These are phyloP conservation scores for Dispira simplex DNA, from an alignment of 192 early-diverging fungal species.

Conservation along the genomic window DNA sequence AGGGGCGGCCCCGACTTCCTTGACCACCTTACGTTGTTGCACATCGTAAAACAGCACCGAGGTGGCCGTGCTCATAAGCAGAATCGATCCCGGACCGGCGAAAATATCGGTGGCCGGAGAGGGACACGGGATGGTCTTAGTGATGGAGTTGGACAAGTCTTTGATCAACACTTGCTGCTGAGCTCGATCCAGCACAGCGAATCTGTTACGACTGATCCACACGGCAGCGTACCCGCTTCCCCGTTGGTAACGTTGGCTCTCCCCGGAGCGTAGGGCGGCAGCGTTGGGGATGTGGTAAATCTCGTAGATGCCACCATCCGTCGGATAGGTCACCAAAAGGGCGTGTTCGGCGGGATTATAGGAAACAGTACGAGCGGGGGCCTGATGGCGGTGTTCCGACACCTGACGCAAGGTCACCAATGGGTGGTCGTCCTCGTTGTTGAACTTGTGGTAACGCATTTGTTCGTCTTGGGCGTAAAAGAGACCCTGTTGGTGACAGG, in stretches of 20 bases:
- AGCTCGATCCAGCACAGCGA: slow-evolving; percentile 86
- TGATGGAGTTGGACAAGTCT: slow-evolving; percentile 71
- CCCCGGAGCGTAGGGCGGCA: slow-evolving; percentile 13
- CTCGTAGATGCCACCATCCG: slow-evolving; percentile 86
- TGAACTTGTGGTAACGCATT: slow-evolving; percentile 71
- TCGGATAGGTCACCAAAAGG: slow-evolving; percentile 65
- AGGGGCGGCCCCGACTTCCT: slow-evolving; percentile 64
- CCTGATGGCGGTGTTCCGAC: slow-evolving; percentile 46
- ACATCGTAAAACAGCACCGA: slow-evolving; percentile 88
- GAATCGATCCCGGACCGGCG: slow-evolving; percentile 68
- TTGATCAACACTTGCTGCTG: slow-evolving; percentile 75
- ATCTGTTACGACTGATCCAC: slow-evolving; percentile 93
- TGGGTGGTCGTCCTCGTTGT: slow-evolving; percentile 57
- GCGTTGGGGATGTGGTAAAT: slow-evolving; percentile 59
- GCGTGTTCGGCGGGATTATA: slow-evolving; percentile 92
- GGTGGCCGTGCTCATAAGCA: slow-evolving; percentile 63
- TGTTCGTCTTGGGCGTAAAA: slow-evolving; percentile 84
- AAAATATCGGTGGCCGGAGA: slow-evolving; percentile 73
- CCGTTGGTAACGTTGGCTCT: slow-evolving; percentile 44
- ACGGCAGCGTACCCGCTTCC: slow-evolving; percentile 71
- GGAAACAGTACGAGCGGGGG: slow-evolving; percentile 67
- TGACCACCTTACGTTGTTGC: slow-evolving; percentile 56
- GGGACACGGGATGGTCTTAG: slow-evolving; percentile 78
- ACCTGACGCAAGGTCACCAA: slow-evolving; percentile 60
- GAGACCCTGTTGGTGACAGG: slow-evolving; percentile 67